Evolutionary conservation across 73 alveolate genomes (phyloP).

Genomic region (Symbiodinium natans): DNA sequence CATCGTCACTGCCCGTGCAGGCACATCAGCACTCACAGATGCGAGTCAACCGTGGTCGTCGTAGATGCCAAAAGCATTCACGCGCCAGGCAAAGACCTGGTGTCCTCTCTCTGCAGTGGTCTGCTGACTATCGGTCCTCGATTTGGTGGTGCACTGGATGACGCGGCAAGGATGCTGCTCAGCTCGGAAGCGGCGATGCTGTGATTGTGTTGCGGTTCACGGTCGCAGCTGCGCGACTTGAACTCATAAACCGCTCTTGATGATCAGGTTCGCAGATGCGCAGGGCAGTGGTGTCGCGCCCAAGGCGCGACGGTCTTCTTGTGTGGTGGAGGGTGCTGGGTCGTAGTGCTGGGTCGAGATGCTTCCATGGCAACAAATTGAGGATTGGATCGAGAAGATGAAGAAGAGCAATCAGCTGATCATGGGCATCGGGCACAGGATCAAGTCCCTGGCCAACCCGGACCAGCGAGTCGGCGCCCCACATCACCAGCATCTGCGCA

Average conservation of each 20-base stretch:
- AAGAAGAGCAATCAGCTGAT: slow-evolving; percentile 89
- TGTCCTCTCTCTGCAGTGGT: slow-evolving; percentile 91
- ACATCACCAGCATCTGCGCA: too few species aligned
- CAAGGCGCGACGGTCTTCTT: background rate
- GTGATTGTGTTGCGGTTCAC: background rate
- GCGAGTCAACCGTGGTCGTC: too few species aligned
- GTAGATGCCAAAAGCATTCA: background rate
- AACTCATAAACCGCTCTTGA: background rate
- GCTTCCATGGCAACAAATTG: background rate
- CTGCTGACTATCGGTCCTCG: slow-evolving; percentile 94
- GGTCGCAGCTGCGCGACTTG: background rate
- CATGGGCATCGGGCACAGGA: slow-evolving; percentile 94
- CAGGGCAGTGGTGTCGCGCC: slow-evolving; percentile 81
- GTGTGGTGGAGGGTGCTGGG: too few species aligned
- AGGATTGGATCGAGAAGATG: slow-evolving; percentile 85
- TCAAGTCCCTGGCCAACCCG: slow-evolving; percentile 92
- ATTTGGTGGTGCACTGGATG: slow-evolving; percentile 92
- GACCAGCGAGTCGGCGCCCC: slow-evolving; percentile 49
- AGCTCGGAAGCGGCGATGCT: background rate
- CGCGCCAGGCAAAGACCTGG: slow-evolving; percentile 65
- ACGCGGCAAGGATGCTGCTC: slow-evolving; percentile 60
- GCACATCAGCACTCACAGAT: too few species aligned
- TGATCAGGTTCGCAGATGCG: slow-evolving; percentile 46
- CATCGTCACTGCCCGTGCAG: slow-evolving; percentile 94
- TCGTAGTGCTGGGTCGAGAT: too few species aligned